phyloP scores from a whole-genome alignment of 148 eudicot species.

The Spergularia bocconei region DNA sequence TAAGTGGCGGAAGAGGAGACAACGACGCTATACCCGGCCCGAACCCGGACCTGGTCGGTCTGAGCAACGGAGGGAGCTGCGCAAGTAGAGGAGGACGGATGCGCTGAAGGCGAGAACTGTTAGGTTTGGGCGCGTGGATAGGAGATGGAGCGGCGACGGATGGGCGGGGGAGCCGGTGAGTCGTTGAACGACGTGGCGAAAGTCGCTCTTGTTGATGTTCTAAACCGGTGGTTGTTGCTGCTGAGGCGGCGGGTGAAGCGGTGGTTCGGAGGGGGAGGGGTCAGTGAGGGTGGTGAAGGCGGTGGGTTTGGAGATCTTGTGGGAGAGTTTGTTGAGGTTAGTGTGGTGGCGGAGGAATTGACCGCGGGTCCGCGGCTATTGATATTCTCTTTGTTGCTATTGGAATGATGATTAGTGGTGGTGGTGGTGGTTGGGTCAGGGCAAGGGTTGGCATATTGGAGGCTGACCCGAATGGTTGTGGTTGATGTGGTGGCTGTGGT shows the following conservation, averaged over 20 bases:
- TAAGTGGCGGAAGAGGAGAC: conserved; percentile 87
- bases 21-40: conserved; percentile 30
- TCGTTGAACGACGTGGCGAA: conserved; percentile 84
- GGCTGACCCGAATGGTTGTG: too few relatives aligned
- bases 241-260: conserved; percentile 4
- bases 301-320: conserved; percentile 69
- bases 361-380: conserved; percentile 30
- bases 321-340: conserved; percentile 63
- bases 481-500: too few relatives aligned
- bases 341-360: conserved; percentile 50
- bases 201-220: conserved; percentile 80
- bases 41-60: conserved; percentile 17
- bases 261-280: not conserved
- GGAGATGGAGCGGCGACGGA: conserved; percentile 37
- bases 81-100: conserved; percentile 90
- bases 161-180: conserved; percentile 91
- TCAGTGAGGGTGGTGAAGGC: not conserved
- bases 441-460: too few relatives aligned
- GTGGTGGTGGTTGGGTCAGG: not conserved
- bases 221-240: conserved; percentile 89
- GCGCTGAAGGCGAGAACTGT: conserved; percentile 73
- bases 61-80: conserved; percentile 42
- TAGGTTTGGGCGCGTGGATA: conserved; percentile 42
- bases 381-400: not conserved
- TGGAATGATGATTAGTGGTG: not conserved